A percentile compares a stretch with the other conserved stretches of the same genome.
These are phyloP conservation scores for Linaria vulgaris DNA, from an alignment of 257 asterid genomes.

Conservation along the genomic window DNA sequence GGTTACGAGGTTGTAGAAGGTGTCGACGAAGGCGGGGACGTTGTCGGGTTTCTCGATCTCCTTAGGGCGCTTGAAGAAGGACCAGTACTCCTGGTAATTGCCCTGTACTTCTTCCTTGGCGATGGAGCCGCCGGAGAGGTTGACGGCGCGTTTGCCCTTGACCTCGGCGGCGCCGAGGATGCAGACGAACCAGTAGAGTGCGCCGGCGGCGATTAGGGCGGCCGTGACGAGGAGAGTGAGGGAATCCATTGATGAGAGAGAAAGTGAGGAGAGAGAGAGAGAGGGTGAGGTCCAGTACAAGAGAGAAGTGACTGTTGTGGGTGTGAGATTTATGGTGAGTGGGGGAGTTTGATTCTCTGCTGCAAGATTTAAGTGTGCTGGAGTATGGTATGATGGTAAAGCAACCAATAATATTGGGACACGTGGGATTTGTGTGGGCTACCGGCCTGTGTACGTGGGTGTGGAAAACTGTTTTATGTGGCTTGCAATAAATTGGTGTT, in stretches of 20 bases:
- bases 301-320: slow-evolving; percentile 17
- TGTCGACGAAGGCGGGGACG: slow-evolving; percentile 77
- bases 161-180: slow-evolving; percentile 72
- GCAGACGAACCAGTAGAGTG: slow-evolving; percentile 67
- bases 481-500: too few species aligned
- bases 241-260: slow-evolving; percentile 41
- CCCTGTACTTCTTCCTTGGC: slow-evolving; percentile 58
- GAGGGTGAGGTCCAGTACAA: neutral
- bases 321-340: slow-evolving; percentile 22
- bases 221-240: slow-evolving; percentile 59
- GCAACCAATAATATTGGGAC: too few species aligned
- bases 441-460: too few species aligned
- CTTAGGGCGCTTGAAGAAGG: slow-evolving; percentile 71
- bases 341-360: too few species aligned
- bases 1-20: slow-evolving; percentile 80
- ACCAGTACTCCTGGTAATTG: slow-evolving; percentile 70
- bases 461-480: too few species aligned
- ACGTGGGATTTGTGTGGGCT: too few species aligned
- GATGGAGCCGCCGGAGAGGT: slow-evolving; percentile 79
- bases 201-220: slow-evolving; percentile 60
- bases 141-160: slow-evolving; percentile 64
- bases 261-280: neutral
- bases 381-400: too few species aligned
- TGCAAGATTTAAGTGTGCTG: too few species aligned
- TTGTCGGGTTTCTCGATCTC: slow-evolving; percentile 61